These are phyloP conservation scores for Geotrichum restrictum DNA, from an alignment of 1,139 yeast species.

Conservation along the genomic window DNA sequence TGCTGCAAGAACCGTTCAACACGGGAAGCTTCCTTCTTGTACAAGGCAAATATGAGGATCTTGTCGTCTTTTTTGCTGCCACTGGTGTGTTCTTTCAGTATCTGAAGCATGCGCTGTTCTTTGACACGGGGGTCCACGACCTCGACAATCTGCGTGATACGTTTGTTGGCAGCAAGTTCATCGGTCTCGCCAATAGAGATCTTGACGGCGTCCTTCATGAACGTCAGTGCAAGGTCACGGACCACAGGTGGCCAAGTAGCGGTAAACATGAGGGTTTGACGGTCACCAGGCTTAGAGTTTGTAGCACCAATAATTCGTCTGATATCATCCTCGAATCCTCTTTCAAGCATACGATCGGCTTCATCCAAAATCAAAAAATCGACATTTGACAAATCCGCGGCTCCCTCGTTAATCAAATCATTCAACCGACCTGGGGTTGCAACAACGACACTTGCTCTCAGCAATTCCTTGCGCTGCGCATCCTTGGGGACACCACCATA, in stretches of 20 bases:
- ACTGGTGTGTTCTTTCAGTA: slow-evolving; percentile 71
- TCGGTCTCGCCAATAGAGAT: slow-evolving; percentile 92
- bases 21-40: slow-evolving; percentile 93
- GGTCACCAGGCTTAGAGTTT: slow-evolving; percentile 38
- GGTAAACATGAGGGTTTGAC: slow-evolving; percentile 86
- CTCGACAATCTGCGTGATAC: slow-evolving; percentile 90
- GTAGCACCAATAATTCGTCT: slow-evolving; percentile 67
- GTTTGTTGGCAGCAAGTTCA: slow-evolving; percentile 87
- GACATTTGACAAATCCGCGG: slow-evolving; percentile 63
- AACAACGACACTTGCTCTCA: slow-evolving; percentile 68
- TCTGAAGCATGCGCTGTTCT: slow-evolving; percentile 67
- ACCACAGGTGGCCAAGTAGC: slow-evolving; percentile 93
- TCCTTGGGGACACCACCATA: slow-evolving; percentile 98
- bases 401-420: slow-evolving; percentile 86
- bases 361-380: slow-evolving; percentile 88
- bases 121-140: slow-evolving; percentile 81
- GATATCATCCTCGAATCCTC: slow-evolving; percentile 95
- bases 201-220: slow-evolving; percentile 77
- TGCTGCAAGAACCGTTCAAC: slow-evolving; percentile 71
- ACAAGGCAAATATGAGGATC: slow-evolving; percentile 84
- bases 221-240: slow-evolving; percentile 68
- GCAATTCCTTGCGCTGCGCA: slow-evolving; percentile 71
- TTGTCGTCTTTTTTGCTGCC: slow-evolving; percentile 64
- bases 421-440: slow-evolving; percentile 97
- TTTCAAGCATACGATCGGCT: slow-evolving; percentile 97